Evolutionary conservation across 805 yeast species (phyloP).

Genomic region (Saccharomyces kudriavzevii): DNA sequence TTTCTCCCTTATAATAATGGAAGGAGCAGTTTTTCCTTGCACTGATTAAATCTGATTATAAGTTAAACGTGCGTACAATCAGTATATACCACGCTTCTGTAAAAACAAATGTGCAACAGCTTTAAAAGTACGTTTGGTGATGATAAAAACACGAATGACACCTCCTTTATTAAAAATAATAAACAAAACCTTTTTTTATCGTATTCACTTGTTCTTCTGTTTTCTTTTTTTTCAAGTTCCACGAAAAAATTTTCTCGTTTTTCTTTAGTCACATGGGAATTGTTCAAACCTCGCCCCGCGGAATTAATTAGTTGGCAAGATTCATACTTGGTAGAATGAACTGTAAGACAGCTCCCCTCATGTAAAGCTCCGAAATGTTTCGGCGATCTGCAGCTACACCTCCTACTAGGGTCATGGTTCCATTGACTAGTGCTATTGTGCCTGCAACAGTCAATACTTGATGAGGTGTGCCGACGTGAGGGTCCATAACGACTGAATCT

Average conservation of each 20-base stretch:
- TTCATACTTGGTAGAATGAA: conserved; percentile 24
- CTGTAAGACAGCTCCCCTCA: conserved; percentile 26
- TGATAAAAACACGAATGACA: neutral
- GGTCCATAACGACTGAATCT: neutral
- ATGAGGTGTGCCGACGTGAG: neutral
- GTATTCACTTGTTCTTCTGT: conserved; percentile 1
- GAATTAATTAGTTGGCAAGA: conserved; percentile 12
- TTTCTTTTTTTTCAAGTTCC: conserved; percentile 6
- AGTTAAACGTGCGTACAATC: neutral
- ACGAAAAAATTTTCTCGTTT: conserved; percentile 6
- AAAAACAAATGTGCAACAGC: neutral
- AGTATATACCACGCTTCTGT: neutral
- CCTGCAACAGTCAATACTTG: conserved; percentile 9
- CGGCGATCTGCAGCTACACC: conserved; percentile 18
- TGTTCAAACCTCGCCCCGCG: neutral
- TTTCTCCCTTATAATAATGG: neutral
- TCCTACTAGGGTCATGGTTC: conserved; percentile 22
- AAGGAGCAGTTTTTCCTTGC: neutral
- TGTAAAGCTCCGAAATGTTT: conserved; percentile 8
- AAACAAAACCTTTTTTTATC: neutral
- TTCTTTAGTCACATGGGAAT: neutral
- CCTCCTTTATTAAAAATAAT: neutral
- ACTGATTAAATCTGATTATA: neutral
- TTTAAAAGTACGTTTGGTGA: neutral
- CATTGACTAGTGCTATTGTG: conserved; percentile 13